phyloP scores from a whole-genome alignment of 2,329 filamentous ascomycete species.

The Aspergillus sergii region DNA sequence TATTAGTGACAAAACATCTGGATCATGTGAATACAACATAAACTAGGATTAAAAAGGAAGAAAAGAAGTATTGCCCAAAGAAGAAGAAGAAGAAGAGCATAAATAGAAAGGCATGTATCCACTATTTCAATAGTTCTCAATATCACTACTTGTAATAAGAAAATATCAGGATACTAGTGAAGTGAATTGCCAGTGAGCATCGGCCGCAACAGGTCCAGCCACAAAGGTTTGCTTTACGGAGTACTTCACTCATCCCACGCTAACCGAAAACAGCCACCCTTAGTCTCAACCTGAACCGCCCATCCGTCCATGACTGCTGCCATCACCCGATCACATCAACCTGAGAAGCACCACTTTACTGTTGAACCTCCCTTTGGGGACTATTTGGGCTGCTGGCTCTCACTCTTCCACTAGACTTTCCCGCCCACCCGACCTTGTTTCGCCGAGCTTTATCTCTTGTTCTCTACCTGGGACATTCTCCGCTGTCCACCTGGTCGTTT shows the following conservation, averaged over 20 bases:
- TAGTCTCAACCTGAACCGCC: conserved; percentile 43
- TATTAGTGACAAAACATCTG: not conserved
- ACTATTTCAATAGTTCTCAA: not conserved
- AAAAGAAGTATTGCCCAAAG: not conserved
- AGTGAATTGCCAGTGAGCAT: not conserved
- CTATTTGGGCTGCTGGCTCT: conserved; percentile 28
- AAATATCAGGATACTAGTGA: too few species aligned
- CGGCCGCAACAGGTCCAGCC: conserved; percentile 15
- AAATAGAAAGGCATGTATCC: not conserved
- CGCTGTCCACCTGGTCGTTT: conserved; percentile 33
- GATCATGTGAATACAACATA: not conserved
- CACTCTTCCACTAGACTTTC: conserved; percentile 16
- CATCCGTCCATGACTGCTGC: conserved; percentile 36
- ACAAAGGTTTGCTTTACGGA: conserved; percentile 25
- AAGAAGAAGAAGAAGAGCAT: not conserved
- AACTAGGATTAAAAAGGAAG: not conserved
- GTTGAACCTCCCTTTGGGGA: conserved; percentile 29
- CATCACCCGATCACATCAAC: conserved; percentile 36
- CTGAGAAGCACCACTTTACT: conserved; percentile 25
- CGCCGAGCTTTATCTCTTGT: conserved; percentile 24
- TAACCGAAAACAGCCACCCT: conserved; percentile 46
- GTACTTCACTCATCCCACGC: conserved; percentile 28
- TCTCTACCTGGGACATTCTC: conserved; percentile 28
- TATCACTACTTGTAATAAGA: not conserved
- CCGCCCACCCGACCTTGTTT: conserved; percentile 18